Evolutionary conservation across 139 green algal species (phyloP), one percentile per base, ranked within the genome.

Genomic region (Closterium sp.): DNA sequence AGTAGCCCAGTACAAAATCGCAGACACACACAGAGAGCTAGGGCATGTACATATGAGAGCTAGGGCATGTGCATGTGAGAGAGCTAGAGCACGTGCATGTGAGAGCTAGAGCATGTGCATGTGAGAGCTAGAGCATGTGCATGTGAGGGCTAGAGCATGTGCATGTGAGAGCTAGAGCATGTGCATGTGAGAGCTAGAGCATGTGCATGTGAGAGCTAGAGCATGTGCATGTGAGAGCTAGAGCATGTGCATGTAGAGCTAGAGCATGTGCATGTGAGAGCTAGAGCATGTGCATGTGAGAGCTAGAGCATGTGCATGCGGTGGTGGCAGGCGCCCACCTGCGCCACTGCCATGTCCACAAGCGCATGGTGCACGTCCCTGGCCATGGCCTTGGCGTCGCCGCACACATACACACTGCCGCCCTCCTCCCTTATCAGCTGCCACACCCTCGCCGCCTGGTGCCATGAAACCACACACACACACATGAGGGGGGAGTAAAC

Each of bases 351-450:
- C n/a, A 98, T 91, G 19, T 90, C 90, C 1, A 97, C 55, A 87
- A 99, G 91, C 34, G 95, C 92, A 23, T 89, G 88, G 94, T 99
- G 97, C 92, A 99, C 98, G 89, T 99, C 98, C 93, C 96, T 97
- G 32, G 98, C 98, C 98, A 99, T 99, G 93, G 95, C 84, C 93
- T 98, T 98, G 76, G 97, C 98, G 86, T 99, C 98, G 4, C 98
- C 98, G 93, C 98, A 99, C 76, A 99, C 97, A 88, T 99, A 99
- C 87, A 99, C 66, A 90, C 95, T 19, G 32, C 89, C 91, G 28
- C 36, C 92, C n/a, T 19, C 76, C 16, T 12, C 4, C 12, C 23
- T 23, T 34, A 95, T 4, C 36, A 93, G n/a, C 25, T 87, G 55
- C 94, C 92, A 95, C 33, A 97, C 76, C 84, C 91, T 88, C 33